A percentile compares a stretch with the other conserved stretches of the same genome.
These are phyloP conservation scores for Carex parvula DNA, from an alignment of 176 grass and related monocot genomes.

Conservation along the genomic window DNA sequence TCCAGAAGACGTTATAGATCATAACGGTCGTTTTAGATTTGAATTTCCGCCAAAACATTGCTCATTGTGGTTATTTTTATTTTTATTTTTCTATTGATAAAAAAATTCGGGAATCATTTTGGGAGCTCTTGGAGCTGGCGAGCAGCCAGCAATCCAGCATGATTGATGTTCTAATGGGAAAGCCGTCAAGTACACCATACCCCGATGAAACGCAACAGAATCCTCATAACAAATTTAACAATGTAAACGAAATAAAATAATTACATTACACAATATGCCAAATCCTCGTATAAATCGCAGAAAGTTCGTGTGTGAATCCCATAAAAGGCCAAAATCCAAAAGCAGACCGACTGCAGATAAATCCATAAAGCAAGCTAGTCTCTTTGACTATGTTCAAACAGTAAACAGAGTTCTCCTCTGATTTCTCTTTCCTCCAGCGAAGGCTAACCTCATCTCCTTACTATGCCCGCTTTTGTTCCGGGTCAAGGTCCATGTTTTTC, in stretches of 20 bases:
- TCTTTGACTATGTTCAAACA: slow-evolving; percentile 23
- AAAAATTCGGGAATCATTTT: too few relatives aligned
- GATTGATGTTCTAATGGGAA: neutral
- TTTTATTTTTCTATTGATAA: too few relatives aligned
- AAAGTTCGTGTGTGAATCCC: neutral
- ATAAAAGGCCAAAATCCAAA: neutral
- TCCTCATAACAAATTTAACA: neutral
- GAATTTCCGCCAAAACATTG: too few relatives aligned
- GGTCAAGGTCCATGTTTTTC: neutral
- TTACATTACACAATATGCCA: neutral
- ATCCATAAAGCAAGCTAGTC: neutral
- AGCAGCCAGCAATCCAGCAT: neutral
- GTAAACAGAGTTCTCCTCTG: neutral
- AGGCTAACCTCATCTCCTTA: neutral
- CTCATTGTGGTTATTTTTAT: too few relatives aligned
- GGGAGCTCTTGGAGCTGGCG: too few relatives aligned
- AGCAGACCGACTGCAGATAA: neutral
- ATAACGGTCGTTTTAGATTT: too few relatives aligned
- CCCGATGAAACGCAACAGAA: neutral
- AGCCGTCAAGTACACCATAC: neutral
- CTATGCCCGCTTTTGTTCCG: neutral
- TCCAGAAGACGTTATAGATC: too few relatives aligned
- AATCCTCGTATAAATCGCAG: neutral
- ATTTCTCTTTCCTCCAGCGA: neutral
- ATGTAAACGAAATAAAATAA: neutral